Conservation (phyloP, 2,329 filamentous ascomycete species). For the Neofusicoccum cordaticola region DNA sequence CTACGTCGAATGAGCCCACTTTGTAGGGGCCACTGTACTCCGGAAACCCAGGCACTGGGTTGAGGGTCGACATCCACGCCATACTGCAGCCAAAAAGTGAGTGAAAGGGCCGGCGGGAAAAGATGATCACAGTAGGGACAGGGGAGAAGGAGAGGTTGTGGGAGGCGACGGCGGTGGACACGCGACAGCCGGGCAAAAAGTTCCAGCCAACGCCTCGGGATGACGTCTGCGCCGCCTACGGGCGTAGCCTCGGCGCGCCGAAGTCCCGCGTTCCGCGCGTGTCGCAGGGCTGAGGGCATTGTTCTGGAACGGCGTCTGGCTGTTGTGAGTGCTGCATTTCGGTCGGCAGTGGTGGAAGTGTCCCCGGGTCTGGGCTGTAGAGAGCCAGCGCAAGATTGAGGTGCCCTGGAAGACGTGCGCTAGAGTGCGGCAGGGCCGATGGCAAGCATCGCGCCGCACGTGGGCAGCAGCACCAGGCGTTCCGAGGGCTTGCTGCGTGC, state of each 20-base stretch:
- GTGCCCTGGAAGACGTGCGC: too few relatives aligned
- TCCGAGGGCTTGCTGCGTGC: too few relatives aligned
- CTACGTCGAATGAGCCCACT: constrained; percentile 77
- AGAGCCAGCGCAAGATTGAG: not conserved
- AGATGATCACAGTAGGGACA: not conserved
- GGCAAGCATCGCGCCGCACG: not conserved
- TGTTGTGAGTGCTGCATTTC: not conserved
- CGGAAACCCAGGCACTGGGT: constrained; percentile 69
- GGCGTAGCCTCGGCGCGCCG: not conserved
- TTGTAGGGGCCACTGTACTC: constrained; percentile 73
- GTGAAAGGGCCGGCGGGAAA: not conserved
- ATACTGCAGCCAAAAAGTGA: constrained; percentile 24
- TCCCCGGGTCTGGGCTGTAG: too few relatives aligned
- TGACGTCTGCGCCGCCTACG: constrained; percentile 5
- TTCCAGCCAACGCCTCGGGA: not conserved
- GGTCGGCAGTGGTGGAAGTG: too few relatives aligned
- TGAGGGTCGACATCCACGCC: constrained; percentile 50
- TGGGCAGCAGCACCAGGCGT: not conserved
- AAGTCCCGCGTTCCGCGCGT: not conserved
- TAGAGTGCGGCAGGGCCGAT: too few relatives aligned
- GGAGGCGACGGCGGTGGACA: constrained; percentile 2
- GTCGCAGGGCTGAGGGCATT: not conserved
- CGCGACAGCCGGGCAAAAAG: constrained; percentile 3
- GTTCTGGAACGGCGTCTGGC: too few relatives aligned
- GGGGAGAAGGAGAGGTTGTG: not conserved